Evolutionary conservation across 2,329 filamentous ascomycete genomes (phyloP).

Genomic region (Aspergillus sclerotialis): DNA sequence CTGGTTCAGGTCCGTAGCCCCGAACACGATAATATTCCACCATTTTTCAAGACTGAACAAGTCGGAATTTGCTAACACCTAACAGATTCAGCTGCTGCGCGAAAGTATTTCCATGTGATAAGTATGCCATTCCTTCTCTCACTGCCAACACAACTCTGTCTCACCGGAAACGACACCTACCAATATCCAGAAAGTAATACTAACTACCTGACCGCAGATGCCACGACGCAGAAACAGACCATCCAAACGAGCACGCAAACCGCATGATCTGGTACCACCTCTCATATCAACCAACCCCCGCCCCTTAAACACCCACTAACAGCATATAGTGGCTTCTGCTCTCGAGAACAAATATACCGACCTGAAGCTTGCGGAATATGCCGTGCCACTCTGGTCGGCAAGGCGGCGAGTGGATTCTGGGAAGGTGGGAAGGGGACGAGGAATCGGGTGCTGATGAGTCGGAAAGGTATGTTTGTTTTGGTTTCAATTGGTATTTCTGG

Average conservation of each 20-base stretch:
- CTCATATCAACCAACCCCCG: slow-evolving; percentile 9
- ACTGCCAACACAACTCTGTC: background rate
- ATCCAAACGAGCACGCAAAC: slow-evolving; percentile 73
- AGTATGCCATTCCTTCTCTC: slow-evolving; percentile 27
- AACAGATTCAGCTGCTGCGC: slow-evolving; percentile 49
- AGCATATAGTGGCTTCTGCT: slow-evolving; percentile 57
- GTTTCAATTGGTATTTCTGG: background rate
- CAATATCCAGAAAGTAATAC: background rate
- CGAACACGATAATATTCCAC: background rate
- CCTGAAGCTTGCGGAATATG: slow-evolving; percentile 71
- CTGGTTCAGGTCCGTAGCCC: slow-evolving; percentile 46
- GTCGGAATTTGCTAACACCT: slow-evolving; percentile 9
- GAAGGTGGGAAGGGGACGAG: slow-evolving; percentile 80
- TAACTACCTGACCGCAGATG: slow-evolving; percentile 44
- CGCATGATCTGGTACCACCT: slow-evolving; percentile 76
- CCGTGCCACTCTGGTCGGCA: slow-evolving; percentile 62
- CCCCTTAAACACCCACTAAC: background rate
- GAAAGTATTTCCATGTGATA: slow-evolving; percentile 53
- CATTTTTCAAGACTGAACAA: too few relatives aligned
- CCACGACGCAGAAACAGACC: slow-evolving; percentile 64
- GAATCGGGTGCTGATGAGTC: slow-evolving; percentile 63
- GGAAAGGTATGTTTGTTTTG: slow-evolving; percentile 45
- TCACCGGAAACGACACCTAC: background rate
- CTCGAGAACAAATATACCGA: slow-evolving; percentile 71
- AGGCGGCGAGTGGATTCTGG: slow-evolving; percentile 67